Base-by-base conservation (phyloP, 1,284 basidiomycete species). In the Coniferiporia sulphurascens region DNA sequence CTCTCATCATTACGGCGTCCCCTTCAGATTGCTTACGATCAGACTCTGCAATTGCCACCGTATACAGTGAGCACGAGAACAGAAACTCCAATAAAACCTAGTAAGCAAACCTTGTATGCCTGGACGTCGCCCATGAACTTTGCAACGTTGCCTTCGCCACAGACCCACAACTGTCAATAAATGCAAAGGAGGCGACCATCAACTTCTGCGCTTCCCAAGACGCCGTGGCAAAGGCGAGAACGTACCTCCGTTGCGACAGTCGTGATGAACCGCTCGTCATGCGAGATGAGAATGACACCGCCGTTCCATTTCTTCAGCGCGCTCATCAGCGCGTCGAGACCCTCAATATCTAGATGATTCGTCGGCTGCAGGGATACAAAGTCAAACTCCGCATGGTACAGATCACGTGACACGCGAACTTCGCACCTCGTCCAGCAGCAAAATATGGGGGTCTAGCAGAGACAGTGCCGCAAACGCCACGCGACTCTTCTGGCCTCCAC, bases 321-420 rank as follows among this genome's bases (percentile, higher is more conserved):
- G 21, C 82, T 75, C 86, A 97, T 97, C 49, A 99, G 78, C 5
- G 95, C 97, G 70, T 99, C 97, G 60, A 99, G 81, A 83, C 95
- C 96, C 84, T 93, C 91, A 64, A 95, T 94, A 87, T 98, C 95
- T 72, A 98, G 78, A 75, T 98, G 96, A 80, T 98, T 98, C 67
- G 95, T 97, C 62, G 96, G 96, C 86, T 95, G 73, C 46, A 65
- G 41, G 27, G 43, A 48, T n/a, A 32, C 13, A 52, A 54, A 53
- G 53, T 55, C 22, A 32, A 12, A 56, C 15, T 6, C 12, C 48
- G 48, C 17, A 19, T 55, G 13, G 13, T n/a, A 36, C n/a, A 19
- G 21, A 13, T 27, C 44, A 15, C 41, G 41, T 58, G 48, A 44
- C 49, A 17, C 38, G 8, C 22, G 10, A 15, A 71, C 77, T 65